Base-by-base conservation (phyloP, 1,284 basidiomycete species). In the Pterula multifida region DNA sequence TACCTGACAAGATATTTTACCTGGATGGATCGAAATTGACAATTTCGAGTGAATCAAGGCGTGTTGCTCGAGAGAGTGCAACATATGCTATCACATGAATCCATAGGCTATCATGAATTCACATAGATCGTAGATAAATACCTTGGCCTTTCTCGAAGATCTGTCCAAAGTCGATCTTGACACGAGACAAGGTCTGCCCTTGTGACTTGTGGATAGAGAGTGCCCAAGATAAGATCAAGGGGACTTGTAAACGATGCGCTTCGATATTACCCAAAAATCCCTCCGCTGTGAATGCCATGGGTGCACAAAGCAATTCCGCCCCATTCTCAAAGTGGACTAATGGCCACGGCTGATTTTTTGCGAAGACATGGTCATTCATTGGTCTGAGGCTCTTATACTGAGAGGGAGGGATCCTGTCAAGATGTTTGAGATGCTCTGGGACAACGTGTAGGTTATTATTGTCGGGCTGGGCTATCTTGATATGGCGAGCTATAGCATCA, bases 41-140 rank as follows among this genome's bases (percentile, higher is more conserved):
- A 6, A 97, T 86, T 63, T 97, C 86, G 25, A 97, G 69, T 0
- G 85, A 79, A 26, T 86, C 80, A 58, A 96, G 72, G 13, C 75
- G 82, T 0, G 90, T 96, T 3, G 94, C 94, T 45, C 94, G 84
- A 6, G 91, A 94, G 15, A 97, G 75, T 0, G 94, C 94, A 39
- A 96, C 93, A 62, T 97, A 97, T 2, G 90, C 90, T 79, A 72
- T n/a, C n/a, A n/a, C n/a, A n/a, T n/a, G n/a, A n/a, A n/a, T n/a
- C n/a, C n/a, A n/a, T n/a, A n/a, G n/a, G n/a, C n/a, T 26, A 49
- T 49, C 1, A 48, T 17, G 28, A 21, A 28, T 39, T 36, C 3
- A 21, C 22, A 46, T 32, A 6, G n/a, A 22, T 23, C 45, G 45
- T 12, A 36, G n/a, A n/a, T n/a, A n/a, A n/a, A 45, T 39, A 79